These are phyloP conservation scores for Phytophthora sansomeana DNA, from an alignment of 352 stramenopile species.

Conservation along the genomic window DNA sequence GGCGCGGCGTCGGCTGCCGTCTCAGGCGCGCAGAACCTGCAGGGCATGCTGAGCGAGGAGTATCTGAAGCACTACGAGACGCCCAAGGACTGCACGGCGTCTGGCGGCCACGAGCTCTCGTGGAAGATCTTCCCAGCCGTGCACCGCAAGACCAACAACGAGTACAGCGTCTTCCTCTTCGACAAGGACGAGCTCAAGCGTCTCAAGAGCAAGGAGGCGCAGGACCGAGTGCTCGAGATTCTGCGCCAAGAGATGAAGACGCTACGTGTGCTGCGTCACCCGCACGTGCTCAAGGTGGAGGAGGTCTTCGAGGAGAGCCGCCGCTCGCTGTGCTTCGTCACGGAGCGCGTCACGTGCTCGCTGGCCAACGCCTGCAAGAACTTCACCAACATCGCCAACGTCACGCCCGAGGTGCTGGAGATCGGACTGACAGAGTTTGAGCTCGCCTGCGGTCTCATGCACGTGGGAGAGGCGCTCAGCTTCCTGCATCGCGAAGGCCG, in stretches of 20 bases:
- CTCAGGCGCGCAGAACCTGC: slow-evolving; percentile 56
- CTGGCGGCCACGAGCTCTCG: slow-evolving; percentile 80
- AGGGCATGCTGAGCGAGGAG: slow-evolving; percentile 83
- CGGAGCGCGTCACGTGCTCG: slow-evolving; percentile 90
- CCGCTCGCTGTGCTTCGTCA: slow-evolving; percentile 90
- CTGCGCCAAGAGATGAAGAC: slow-evolving; percentile 91
- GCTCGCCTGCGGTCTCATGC: slow-evolving; percentile 87
- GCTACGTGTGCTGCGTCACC: slow-evolving; percentile 84
- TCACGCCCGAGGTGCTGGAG: slow-evolving; percentile 88
- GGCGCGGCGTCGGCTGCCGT: slow-evolving; percentile 53
- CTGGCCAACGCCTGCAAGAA: slow-evolving; percentile 92
- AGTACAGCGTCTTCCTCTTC: slow-evolving; percentile 89
- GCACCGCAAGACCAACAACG: slow-evolving; percentile 78
- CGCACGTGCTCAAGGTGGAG: slow-evolving; percentile 91
- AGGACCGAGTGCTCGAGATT: slow-evolving; percentile 89
- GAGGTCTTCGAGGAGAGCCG: slow-evolving; percentile 91
- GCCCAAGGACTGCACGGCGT: slow-evolving; percentile 85
- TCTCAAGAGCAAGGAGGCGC: slow-evolving; percentile 85
- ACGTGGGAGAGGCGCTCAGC: slow-evolving; percentile 90
- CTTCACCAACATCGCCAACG: slow-evolving; percentile 86
- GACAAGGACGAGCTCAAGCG: slow-evolving; percentile 89
- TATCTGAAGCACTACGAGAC: slow-evolving; percentile 90
- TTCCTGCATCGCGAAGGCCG: slow-evolving; percentile 91
- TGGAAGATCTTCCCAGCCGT: slow-evolving; percentile 89
- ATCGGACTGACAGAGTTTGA: slow-evolving; percentile 91